Evolutionary conservation across 2,329 filamentous ascomycete genomes (phyloP), one percentile per base, ranked within the genome.

Genomic region (Aspergillus awamori): DNA sequence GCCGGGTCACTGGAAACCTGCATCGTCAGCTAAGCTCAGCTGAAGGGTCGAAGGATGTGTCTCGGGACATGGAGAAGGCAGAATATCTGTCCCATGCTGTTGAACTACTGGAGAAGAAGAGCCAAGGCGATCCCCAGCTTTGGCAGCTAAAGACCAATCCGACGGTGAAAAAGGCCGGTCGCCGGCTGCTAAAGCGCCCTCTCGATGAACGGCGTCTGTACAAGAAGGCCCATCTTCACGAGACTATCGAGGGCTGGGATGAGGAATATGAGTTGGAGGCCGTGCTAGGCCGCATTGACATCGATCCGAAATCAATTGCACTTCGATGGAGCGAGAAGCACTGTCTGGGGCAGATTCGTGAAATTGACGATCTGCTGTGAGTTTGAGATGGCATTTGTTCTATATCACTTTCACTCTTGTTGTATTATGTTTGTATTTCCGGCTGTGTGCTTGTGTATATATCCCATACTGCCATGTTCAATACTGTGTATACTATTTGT

Each of bases 191-290:
- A 15, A 63, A 63, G 20, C 61, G 53, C 45, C 49, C 66, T 8
- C 24, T 61, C 8, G 61, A 65, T 33, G 61, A 66, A n/a, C 24
- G 48, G 15, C 55, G 20, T 20, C 47, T 64, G 17, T 69, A 59
- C 53, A 59, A 61, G 10, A 24, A 64, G 38, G 17, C 49, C 5
- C 58, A 57, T 43, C 58, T 72, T 15, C 55, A 41, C 11, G 57
- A 63, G 43, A 53, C 51, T 2, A 57, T 72, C 10, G 63, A 66
- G 55, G 20, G 45, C 13, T 74, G 72, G 72, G 70, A 74, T 49
- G 72, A 73, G 62, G 68, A 70, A 55, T 68, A 67, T 54, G 72
- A 73, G 57, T 58, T 74, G 53, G 69, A 72, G 28, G 60, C 62
- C 11, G 59, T 67, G 30, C 57, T 69, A 15, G 65, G 63, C 15